Base-by-base conservation (phyloP, 805 yeast species). In the Wickerhamiella azymoides region DNA sequence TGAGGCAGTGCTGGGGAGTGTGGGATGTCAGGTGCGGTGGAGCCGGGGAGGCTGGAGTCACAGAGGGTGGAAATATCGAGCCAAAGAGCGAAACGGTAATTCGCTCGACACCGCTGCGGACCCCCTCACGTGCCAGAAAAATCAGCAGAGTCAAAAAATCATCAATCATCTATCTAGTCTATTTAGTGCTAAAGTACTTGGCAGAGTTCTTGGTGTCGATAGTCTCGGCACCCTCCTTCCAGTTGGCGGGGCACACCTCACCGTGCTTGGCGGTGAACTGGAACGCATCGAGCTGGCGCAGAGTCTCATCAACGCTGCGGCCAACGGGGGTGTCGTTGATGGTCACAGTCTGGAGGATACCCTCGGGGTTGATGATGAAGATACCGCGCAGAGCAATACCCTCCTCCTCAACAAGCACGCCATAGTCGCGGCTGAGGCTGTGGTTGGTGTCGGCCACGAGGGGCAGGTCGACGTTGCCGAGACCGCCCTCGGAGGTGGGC, bases 191-290 rank as follows among this genome's bases (percentile, higher is more conserved):
- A 48, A 52, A 54, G 54, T 52, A 54, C 55, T 54, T 52, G 42
- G 38, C 17, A 33, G 55, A 50, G 46, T 50, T 39, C 44, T 47
- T 47, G 41, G 58, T 54, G 56, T 80, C 80, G 72, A 86, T 85
- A 68, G 94, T 83, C 64, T 84, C 94, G 52, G 84, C 67, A 72
- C 98, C 98, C 68, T 84, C 80, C 54, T 79, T 77, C 97, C 97
- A 88, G 92, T 89, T 89, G 67, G 96, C 95, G 62, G 97, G 97
- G 74, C 96, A 86, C 57, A 89, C 97, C 73, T 89, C 95, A 73
- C 97, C 97, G 78, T 89, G 73, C 73, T 84, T 81, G 70, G 86
- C 96, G 61, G 94, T 83, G 85, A 92, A 89, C 74, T 88, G 94
- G 95, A 89, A 89, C 59, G 95, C 97, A 67, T 88, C 96, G 55